Evolutionary conservation across 2,329 filamentous ascomycete species (phyloP).

Genomic region (Ophiocordyceps sinensis): DNA sequence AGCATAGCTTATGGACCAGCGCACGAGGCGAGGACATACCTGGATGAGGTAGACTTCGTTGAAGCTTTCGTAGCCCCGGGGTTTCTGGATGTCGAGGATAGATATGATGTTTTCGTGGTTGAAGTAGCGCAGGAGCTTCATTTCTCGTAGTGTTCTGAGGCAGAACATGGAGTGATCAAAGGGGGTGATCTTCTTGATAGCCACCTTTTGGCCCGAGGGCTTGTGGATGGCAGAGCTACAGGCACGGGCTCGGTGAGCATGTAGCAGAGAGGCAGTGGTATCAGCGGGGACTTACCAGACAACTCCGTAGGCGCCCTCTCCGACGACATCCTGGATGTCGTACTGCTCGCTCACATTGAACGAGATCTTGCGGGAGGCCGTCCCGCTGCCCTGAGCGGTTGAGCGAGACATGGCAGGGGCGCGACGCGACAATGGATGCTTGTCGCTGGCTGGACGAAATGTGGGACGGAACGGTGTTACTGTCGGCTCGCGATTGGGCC

Average conservation of each 20-base stretch:
- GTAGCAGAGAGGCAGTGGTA: not conserved
- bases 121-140: constrained; percentile 98
- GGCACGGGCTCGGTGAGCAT: not conserved
- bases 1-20: not conserved
- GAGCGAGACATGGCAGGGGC: constrained; percentile 36
- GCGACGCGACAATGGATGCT: not conserved
- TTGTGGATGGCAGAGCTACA: constrained; percentile 89
- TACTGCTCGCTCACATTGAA: constrained; percentile 99
- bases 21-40: constrained; percentile 34
- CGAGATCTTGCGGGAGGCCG: constrained; percentile 80
- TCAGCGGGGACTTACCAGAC: constrained; percentile 61
- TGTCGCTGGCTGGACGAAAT: not conserved
- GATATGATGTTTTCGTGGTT: constrained; percentile 99
- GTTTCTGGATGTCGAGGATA: constrained; percentile 97
- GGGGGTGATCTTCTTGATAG: constrained; percentile 99
- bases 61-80: constrained; percentile 87
- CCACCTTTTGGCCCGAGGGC: constrained; percentile 94
- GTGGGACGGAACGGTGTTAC: not conserved
- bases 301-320: constrained; percentile 95
- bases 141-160: constrained; percentile 87
- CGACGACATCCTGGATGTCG: constrained; percentile 98
- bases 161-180: constrained; percentile 99
- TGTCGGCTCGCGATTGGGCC: not conserved
- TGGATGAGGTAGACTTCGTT: constrained; percentile 98
- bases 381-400: constrained; percentile 40